These are phyloP conservation scores for Shiraia sp. DNA, from an alignment of 2,329 filamentous ascomycete genomes.

Conservation along the genomic window DNA sequence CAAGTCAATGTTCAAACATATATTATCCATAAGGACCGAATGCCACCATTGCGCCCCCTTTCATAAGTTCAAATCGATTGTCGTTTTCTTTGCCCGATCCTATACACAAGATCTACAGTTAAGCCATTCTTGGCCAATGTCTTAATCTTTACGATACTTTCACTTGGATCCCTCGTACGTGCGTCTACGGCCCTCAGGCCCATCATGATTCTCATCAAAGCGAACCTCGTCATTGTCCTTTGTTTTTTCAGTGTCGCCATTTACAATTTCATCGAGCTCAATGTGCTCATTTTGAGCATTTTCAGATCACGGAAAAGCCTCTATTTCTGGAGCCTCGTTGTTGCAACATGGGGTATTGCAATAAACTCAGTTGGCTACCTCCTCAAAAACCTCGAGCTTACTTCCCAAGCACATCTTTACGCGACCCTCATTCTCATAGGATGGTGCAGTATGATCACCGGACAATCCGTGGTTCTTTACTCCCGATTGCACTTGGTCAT, in stretches of 20 bases:
- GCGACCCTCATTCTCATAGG: conserved; percentile 55
- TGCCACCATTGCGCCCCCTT: too few relatives aligned
- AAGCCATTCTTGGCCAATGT: too few relatives aligned
- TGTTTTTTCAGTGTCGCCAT: conserved; percentile 29
- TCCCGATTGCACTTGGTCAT: conserved; percentile 64
- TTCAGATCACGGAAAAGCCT: conserved; percentile 51
- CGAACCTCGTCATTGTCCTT: too few relatives aligned
- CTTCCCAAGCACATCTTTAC: conserved; percentile 12
- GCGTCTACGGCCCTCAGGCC: too few relatives aligned
- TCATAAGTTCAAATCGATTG: too few relatives aligned
- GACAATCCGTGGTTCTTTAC: conserved; percentile 63
- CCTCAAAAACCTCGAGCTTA: conserved; percentile 46
- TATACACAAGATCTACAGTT: too few relatives aligned
- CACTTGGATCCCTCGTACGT: too few relatives aligned
- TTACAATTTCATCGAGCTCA: conserved; percentile 48
- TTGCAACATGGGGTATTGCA: conserved; percentile 48
- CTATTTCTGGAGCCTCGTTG: conserved; percentile 55
- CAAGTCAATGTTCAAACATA: too few relatives aligned
- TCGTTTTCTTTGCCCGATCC: too few relatives aligned
- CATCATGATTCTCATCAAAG: too few relatives aligned
- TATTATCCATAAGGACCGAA: too few relatives aligned
- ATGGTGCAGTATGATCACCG: conserved; percentile 64
- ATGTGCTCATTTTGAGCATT: conserved; percentile 49
- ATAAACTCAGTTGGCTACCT: conserved; percentile 52
- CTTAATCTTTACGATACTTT: too few relatives aligned